phyloP scores from a whole-genome alignment of 1,139 yeast genomes.

The Williopsis jadinii region DNA sequence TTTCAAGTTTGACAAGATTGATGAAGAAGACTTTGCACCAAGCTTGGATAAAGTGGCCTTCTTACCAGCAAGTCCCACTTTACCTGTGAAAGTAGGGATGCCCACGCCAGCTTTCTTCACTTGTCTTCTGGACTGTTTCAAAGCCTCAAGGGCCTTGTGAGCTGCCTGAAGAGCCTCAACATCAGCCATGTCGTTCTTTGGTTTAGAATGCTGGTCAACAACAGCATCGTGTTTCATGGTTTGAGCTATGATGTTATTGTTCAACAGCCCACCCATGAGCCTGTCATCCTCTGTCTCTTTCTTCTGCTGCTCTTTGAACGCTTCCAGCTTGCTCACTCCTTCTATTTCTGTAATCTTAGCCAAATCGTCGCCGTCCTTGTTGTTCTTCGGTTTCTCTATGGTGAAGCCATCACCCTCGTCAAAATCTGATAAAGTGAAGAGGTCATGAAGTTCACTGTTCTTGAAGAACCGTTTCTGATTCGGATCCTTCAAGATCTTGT shows the following conservation, averaged over 20 bases:
- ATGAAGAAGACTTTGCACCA: conserved; percentile 12
- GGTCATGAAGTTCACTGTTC: conserved; percentile 83
- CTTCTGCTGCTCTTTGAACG: conserved; percentile 42
- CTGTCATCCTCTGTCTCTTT: conserved; percentile 42
- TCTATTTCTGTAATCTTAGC: conserved; percentile 42
- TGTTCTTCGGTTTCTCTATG: conserved; percentile 17
- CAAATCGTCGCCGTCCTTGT: conserved; percentile 42
- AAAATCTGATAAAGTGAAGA: conserved; percentile 76
- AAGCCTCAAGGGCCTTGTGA: conserved; percentile 64
- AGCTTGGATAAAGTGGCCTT: conserved; percentile 16
- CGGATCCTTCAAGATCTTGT: conserved; percentile 91
- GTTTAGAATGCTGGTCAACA: conserved; percentile 45
- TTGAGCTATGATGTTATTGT: conserved; percentile 62
- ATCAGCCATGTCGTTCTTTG: conserved; percentile 53
- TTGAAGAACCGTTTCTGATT: conserved; percentile 91
- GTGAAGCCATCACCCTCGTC: conserved; percentile 36
- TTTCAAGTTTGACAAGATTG: conserved; percentile 19
- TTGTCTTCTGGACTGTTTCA: conserved; percentile 57
- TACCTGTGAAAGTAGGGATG: conserved; percentile 95
- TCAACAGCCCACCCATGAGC: conserved; percentile 68
- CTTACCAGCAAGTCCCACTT: conserved; percentile 78
- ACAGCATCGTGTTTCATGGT: conserved; percentile 76
- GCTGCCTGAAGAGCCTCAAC: conserved; percentile 78
- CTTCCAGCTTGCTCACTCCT: conserved; percentile 39
- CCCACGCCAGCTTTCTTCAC: conserved; percentile 67